Base-by-base conservation (phyloP, 169 alveolate genomes). In the Plasmodium relictum region DNA sequence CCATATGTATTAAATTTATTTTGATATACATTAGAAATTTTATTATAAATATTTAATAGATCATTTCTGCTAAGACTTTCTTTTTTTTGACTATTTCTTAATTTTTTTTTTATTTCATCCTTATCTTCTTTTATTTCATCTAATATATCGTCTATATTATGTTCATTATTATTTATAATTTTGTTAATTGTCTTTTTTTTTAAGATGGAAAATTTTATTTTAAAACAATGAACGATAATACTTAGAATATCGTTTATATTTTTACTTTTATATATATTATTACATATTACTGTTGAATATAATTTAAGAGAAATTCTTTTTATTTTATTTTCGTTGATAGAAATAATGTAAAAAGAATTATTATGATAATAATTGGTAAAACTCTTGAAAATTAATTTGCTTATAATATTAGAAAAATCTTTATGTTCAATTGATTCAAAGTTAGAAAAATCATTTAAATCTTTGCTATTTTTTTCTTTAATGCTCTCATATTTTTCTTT, bases 401-500 rank as follows among this genome's bases (percentile, higher is more conserved):
- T 83, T 22, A 83, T 54, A 5, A 59, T 69, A 56, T 45, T 54
- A 5, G 71, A 83, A 83, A 68, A 83, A 50, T 42, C 41, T 22
- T 68, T 69, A 24, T 39, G 48, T 50, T 83, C 83, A n/a, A 83
- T 26, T 20, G 58, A 68, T 16, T 54, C 83, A 45, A 22, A 41
- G n/a, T 62, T 24, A 44, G 44, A 62, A 68, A 66, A 66, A 3
- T 22, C 65, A 31, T 68, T 83, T 3, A 37, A 26, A 8, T 42
- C 24, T 7, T 56, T 68, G n/a, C 52, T 54, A 44, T 42, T 83
- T 16, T 41, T 66, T 12, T 65, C 66, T 59, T 61, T 83, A 8
- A 66, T 83, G 14, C 37, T 69, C 4, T 83, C 91, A 48, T 83
- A 83, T 31, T 83, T 45, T 42, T 83, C 91, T 50, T 68, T 83